A percentile compares a stretch with the other conserved stretches of the same genome.
Conservation (phyloP, 2,329 filamentous ascomycete genomes). For the Calonectria pauciramosa region DNA sequence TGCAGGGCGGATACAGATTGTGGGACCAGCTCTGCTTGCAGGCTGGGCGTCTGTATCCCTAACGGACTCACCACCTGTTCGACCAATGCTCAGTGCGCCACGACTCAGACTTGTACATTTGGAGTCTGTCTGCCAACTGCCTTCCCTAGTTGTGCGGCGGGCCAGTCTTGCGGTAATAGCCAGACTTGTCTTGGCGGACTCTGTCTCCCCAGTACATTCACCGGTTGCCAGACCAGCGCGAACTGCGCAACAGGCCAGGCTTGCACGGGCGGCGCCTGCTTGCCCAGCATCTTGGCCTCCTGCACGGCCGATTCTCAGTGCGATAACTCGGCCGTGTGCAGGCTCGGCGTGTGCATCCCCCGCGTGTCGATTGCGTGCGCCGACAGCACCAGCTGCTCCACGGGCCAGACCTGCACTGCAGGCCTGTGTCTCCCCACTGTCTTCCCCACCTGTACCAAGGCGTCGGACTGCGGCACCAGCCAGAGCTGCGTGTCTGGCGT, state of each 20-base stretch:
- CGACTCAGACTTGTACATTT: conserved; percentile 12
- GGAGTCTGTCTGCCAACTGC: conserved; percentile 14
- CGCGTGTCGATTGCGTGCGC: background rate
- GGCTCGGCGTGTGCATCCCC: conserved; percentile 21
- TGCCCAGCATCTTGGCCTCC: background rate
- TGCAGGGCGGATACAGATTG: conserved; percentile 19
- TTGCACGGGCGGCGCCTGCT: conserved; percentile 21
- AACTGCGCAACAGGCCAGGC: conserved; percentile 11
- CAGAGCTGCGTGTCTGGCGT: conserved; percentile 15
- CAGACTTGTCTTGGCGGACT: conserved; percentile 13
- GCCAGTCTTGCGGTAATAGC: conserved; percentile 3
- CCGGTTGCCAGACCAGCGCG: background rate
- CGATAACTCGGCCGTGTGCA: conserved; percentile 17
- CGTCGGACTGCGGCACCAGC: conserved; percentile 14
- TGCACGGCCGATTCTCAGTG: conserved; percentile 17
- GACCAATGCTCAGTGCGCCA: background rate
- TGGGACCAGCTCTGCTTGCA: conserved; percentile 2
- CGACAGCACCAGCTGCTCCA: background rate
- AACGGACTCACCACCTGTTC: background rate
- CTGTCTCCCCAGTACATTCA: conserved; percentile 18
- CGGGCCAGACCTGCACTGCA: conserved; percentile 12
- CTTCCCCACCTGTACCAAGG: conserved; percentile 18
- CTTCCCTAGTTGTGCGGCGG: background rate
- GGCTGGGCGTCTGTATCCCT: conserved; percentile 23
- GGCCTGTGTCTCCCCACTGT: conserved; percentile 17